These are phyloP conservation scores for Zygosaccharomyces sapae DNA, from an alignment of 1,139 yeast genomes.

Conservation along the genomic window DNA sequence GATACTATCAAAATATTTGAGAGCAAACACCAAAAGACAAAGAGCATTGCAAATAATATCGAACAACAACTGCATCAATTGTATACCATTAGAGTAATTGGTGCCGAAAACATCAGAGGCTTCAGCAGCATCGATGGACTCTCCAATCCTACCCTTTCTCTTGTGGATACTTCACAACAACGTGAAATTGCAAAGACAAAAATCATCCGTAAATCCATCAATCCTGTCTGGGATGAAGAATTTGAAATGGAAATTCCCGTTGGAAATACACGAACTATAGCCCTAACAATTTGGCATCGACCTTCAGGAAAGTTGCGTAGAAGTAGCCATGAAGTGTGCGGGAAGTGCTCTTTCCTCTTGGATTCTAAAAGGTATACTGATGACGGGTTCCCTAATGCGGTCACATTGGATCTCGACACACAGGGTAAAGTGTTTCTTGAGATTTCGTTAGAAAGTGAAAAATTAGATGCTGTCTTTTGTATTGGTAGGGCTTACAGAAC, in stretches of 20 bases:
- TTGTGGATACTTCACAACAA: constrained; percentile 57
- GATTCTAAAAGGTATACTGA: constrained; percentile 64
- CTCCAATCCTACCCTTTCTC: constrained; percentile 63
- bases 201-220: constrained; percentile 53
- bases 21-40: constrained; percentile 30
- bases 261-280: constrained; percentile 40
- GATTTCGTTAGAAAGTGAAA: constrained; percentile 73
- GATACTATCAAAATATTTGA: constrained; percentile 42
- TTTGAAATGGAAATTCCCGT: constrained; percentile 55
- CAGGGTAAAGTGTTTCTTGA: constrained; percentile 63
- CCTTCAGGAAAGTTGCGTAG: constrained; percentile 34
- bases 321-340: constrained; percentile 63
- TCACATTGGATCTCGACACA: constrained; percentile 58
- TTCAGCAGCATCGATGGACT: constrained; percentile 46
- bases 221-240: constrained; percentile 88
- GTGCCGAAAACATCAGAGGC: constrained; percentile 66
- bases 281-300: constrained; percentile 74
- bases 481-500: constrained; percentile 74
- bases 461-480: constrained; percentile 70
- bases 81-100: constrained; percentile 60
- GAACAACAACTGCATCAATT: constrained; percentile 42
- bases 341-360: constrained; percentile 58
- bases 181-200: constrained; percentile 69
- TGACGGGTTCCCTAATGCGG: constrained; percentile 64
- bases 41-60: constrained; percentile 33